Evolutionary conservation across 257 asterid genomes (phyloP), one percentile per base, ranked within the genome.

Genomic region (Prunella vulgaris): DNA sequence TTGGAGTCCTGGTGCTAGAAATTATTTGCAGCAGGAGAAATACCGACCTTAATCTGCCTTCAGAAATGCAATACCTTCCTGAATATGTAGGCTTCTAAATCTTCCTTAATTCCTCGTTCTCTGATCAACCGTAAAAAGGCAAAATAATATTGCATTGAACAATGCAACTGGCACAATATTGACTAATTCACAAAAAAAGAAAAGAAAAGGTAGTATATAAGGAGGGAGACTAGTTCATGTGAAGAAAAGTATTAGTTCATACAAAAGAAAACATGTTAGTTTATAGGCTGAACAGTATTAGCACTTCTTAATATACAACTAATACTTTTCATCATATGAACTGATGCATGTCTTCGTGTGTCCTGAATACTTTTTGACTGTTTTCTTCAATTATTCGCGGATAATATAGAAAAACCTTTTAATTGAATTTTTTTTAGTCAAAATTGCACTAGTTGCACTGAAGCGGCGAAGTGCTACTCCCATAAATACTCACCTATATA

Each of bases 61-160:
- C 96, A 73, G 96, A 86, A 70, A 83, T 67, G 87, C 94, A 89
- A 42, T 89, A 89, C 77, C 92, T 89, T 27, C 93, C 94, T 0
- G 94, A 89, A 84, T 89, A 87, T 82, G 96, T 86, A 82, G 1
- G 78, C 52, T 20, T 40, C 35, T 22, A 48, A 18, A 7, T 69
- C 65, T 66, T 33, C 44, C 24, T 14, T 3, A 24, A 1, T 28
- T 25, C 54, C 14, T 28, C 10, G 5, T 17, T 72, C 58, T 71
- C 17, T 33, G 20, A 10, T 9, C 46, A 38, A 38, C 46, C 0
- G n/a, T 38, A 9, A 38, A 35, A 38, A 38, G 14, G n/a, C 14
- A 38, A 38, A 38, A 9, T 1, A 0, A 2, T 0, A 1, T 0
- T 38, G 4, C 46, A 38, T n/a, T 38, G n/a, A 20, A 14, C 8